Conservation (phyloP, 345 rosid species). For the Viola odorata region DNA sequence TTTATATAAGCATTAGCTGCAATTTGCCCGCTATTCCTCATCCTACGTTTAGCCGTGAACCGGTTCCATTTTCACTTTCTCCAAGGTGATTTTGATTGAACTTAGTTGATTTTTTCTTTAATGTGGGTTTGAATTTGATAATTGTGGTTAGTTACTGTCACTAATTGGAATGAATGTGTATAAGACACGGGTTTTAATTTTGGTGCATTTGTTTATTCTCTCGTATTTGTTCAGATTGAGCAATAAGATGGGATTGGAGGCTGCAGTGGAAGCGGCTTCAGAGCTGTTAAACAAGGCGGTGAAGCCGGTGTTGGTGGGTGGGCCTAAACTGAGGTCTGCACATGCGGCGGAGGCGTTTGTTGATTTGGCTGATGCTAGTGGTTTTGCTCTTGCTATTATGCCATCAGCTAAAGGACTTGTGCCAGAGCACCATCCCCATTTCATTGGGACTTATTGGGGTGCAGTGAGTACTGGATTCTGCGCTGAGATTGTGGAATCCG, state of each 20-base stretch:
- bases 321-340: conserved; percentile 62
- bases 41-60: conserved; percentile 61
- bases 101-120: not conserved
- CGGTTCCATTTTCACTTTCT: conserved; percentile 54
- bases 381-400: conserved; percentile 62
- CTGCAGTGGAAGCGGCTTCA: conserved; percentile 68
- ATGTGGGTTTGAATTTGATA: no score
- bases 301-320: conserved; percentile 70
- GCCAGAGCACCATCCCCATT: conserved; percentile 70
- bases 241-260: conserved; percentile 56
- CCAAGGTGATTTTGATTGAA: conserved; percentile 35
- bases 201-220: not conserved
- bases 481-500: conserved; percentile 79
- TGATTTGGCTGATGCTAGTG: conserved; percentile 58
- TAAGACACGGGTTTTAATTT: not conserved
- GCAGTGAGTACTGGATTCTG: conserved; percentile 75
- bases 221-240: conserved; percentile 33
- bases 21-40: conserved; percentile 65
- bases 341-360: conserved; percentile 49
- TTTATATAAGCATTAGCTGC: conserved; percentile 68
- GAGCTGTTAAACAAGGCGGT: conserved; percentile 73
- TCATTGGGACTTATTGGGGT: conserved; percentile 81
- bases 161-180: not conserved
- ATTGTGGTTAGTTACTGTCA: no score
- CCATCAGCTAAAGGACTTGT: conserved; percentile 72